Evolutionary conservation across 73 alveolate species (phyloP), one percentile per base, ranked within the genome.

Genomic region (Urostyla sp.): DNA sequence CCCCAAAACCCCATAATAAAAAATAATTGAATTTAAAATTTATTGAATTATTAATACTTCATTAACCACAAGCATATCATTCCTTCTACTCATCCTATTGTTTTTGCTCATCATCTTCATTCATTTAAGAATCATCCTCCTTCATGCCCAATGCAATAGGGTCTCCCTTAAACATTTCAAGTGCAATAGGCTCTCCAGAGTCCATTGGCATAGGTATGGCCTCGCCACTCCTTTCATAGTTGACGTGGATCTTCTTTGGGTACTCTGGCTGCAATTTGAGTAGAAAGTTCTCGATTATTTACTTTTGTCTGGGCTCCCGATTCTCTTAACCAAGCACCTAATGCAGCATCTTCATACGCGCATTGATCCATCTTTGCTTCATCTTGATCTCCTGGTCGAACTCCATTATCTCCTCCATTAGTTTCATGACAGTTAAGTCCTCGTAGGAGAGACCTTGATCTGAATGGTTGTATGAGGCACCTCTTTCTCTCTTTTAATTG

Each of bases 361-460:
- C 40, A 48, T 52, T 73, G 36, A 73, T 52, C 85, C 85, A 73
- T 7, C 61, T 28, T 49, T 73, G 43, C 85, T 73, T 73, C 59
- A 73, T 5, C 85, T 73, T 73, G 53, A 73, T 73, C 51, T 73
- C 85, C 85, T 51, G 59, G 50, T 73, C 85, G 24, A 73, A 32
- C 85, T 73, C 85, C 75, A 73, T 51, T 0, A 73, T 73, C 67
- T 73, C 85, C 44, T 73, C 85, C 85, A 73, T 73, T n/a, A 73
- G 75, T 44, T 73, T 73, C 85, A 73, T 73, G n/a, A 73, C 51
- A 3, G 85, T 73, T 44, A 73, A 11, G 30, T 73, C 85, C 44
- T 73, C 85, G 58, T 35, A 21, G 55, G 50, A 43, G 13, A 66
- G 16, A 20, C 35, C 7, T 8, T 38, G 23, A 11, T 7, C 37